Percentiles rank a stretch among this genome's conserved stretches.
Evolutionary conservation across 2,329 filamentous ascomycete genomes (phyloP).

Genomic region (Didymella keratinophila): DNA sequence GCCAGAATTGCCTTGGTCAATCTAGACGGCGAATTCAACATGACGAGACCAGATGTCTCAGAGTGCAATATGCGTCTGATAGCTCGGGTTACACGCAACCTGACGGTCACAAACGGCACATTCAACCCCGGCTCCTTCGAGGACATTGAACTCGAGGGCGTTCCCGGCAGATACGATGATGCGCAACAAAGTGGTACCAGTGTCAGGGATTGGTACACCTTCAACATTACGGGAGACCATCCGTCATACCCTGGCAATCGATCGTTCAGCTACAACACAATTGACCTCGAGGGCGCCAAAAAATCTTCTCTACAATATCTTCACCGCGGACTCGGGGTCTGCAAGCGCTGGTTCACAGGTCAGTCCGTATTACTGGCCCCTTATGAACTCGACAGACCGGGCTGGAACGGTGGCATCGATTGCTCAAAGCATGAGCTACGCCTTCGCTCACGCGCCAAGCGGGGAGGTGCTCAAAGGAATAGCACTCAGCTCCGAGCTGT

Average conservation of each 20-base stretch:
- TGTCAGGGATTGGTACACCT: background rate
- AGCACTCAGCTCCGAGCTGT: background rate
- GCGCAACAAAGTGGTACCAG: background rate
- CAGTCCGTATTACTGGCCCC: background rate
- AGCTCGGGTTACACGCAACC: background rate
- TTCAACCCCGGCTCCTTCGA: background rate
- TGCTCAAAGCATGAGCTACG: constrained; percentile 5
- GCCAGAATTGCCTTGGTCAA: background rate
- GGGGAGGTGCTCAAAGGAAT: background rate
- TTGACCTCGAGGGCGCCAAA: background rate
- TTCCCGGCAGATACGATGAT: background rate
- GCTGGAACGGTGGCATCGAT: constrained; percentile 3
- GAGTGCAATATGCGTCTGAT: constrained; percentile 7
- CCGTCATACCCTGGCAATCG: constrained; percentile 2
- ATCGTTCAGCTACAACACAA: constrained; percentile 1
- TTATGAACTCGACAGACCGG: constrained; percentile 1
- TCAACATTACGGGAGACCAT: constrained; percentile 3
- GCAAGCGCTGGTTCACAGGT: background rate
- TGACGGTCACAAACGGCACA: constrained; percentile 3
- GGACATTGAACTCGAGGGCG: background rate
- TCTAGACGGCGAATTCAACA: background rate
- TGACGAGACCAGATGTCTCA: background rate
- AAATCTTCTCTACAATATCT: background rate
- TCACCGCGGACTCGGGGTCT: background rate
- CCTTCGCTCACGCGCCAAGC: constrained; percentile 5